Evolutionary conservation across 345 rosid species (phyloP).

Genomic region (Acer saccharum): DNA sequence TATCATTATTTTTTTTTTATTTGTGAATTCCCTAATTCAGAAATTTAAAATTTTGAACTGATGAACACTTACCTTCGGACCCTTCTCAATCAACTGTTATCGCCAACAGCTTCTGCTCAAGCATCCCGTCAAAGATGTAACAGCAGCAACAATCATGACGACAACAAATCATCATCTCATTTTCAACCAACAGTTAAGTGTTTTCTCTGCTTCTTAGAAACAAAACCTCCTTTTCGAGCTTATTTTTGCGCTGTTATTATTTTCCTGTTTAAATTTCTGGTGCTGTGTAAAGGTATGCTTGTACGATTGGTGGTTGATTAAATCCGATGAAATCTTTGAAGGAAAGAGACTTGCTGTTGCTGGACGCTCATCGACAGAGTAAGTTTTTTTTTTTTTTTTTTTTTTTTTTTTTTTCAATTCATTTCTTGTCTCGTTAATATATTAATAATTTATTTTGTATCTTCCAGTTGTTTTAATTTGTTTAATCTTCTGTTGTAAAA

Average conservation of each 20-base stretch:
- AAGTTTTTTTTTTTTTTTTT: conserved; percentile 15
- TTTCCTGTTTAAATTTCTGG: background rate
- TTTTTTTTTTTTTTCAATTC: background rate
- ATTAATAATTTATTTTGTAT: background rate
- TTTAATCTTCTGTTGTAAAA: background rate
- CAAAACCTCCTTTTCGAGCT: background rate
- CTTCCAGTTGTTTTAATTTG: background rate
- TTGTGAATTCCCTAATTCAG: background rate
- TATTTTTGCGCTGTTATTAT: background rate
- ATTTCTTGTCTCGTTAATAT: background rate
- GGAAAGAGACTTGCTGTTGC: conserved; percentile 77
- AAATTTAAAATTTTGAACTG: background rate
- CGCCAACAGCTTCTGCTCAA: background rate
- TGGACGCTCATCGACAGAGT: conserved; percentile 55
- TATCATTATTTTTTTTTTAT: background rate
- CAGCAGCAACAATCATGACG: background rate
- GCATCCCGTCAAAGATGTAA: background rate
- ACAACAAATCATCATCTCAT: conserved; percentile 1
- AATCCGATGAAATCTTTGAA: conserved; percentile 41
- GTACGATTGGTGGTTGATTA: conserved; percentile 77
- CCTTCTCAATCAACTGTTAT: conserved; percentile 5
- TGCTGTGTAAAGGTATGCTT: conserved; percentile 48
- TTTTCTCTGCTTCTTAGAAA: background rate
- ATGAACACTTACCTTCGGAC: background rate
- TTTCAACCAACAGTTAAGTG: conserved; percentile 26